Base-by-base conservation (phyloP, 257 asterid species). In the Gynochthodes officinalis region DNA sequence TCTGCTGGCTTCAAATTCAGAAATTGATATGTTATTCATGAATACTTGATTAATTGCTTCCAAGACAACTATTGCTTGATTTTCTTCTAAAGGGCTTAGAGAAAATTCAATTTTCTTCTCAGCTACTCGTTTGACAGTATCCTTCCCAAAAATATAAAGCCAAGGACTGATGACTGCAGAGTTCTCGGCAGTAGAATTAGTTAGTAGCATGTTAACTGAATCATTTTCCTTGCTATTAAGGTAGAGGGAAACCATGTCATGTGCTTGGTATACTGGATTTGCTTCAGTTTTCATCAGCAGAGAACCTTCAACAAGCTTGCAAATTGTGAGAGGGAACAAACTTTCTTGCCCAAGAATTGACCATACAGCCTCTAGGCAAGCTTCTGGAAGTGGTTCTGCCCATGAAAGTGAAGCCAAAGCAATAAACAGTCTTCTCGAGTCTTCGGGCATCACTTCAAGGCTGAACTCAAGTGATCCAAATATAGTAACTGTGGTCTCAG, bases 341-440 rank as follows among this genome's bases (percentile, higher is more conserved):
- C 2, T 67, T 43, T 80, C 81, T 40, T 44, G 73, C 52, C 78
- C 84, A 62, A 80, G 75, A 62, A 72, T 73, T 4, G 84, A 75
- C 84, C 84, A 80, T 61, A 80, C 49, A 21, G 80, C 81, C 76
- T 80, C 84, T 3, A 80, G 78, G 70, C 84, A 80, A 62, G 73
- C 78, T 72, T 80, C 81, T 14, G 84, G 84, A 21, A 76, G 54
- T 53, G 84, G 81, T 64, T 80, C 84, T 12, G 55, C 84, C 80
- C 80, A 80, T 53, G 84, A 80, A 27, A 80, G 78, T 16, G 78
- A 61, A 53, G 84, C 81, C 12, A 80, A 72, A 67, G 84, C 75
- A 32, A 77, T 76, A 58, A 80, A 80, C 60, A 80, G 81, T 62
- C 23, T 72, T 58, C 78, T 72, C 3, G 84, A 76, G 65, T 76